Evolutionary conservation across 768 basidiomycete genomes (phyloP), one percentile per base, ranked within the genome.

Genomic region (Pholiota conissans): DNA sequence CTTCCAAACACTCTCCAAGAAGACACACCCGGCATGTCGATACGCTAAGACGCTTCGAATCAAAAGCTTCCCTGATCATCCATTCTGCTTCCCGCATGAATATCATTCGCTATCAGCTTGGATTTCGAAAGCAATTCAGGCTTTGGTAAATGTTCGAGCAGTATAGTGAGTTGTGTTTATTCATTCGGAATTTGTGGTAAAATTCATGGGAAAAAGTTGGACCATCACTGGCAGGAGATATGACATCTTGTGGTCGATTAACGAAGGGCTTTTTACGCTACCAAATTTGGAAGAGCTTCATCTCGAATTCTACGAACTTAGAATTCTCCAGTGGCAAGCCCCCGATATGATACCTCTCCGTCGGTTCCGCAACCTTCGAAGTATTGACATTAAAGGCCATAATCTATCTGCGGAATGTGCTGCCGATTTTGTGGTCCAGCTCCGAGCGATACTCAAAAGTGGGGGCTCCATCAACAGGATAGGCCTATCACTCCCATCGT

Each of bases 131-230:
- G 57, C 51, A 14, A 30, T 59, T 27, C 16, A 26, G 30, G 35
- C 58, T 26, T 45, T 59, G 28, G 18, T 20, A 29, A 59, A 55
- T 40, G 28, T 59, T 49, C 52, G 58, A 1, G 37, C 40, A 28
- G 52, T 54, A 7, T 29, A 42, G 58, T 59, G 42, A 22, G 58
- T 54, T 10, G 3, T 9, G 14, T 42, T 30, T 13, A 39, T 20
- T 32, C 2, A 28, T 27, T 11, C 22, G 5, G 9, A 26, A 28
- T 53, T n/a, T 5, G 18, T 18, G 6, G 20, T 29, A 8, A 11
- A n/a, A 11, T 24, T 20, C 16, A n/a, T 24, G 3, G 9, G 28
- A 18, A 8, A 29, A n/a, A 59, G 58, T 28, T 59, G 58, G 58
- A 45, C 48, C 20, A 22, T 50, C 7, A 18, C 27, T 35, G 11